Conservation (phyloP, 257 asterid species). For the Solanum microdontum region DNA sequence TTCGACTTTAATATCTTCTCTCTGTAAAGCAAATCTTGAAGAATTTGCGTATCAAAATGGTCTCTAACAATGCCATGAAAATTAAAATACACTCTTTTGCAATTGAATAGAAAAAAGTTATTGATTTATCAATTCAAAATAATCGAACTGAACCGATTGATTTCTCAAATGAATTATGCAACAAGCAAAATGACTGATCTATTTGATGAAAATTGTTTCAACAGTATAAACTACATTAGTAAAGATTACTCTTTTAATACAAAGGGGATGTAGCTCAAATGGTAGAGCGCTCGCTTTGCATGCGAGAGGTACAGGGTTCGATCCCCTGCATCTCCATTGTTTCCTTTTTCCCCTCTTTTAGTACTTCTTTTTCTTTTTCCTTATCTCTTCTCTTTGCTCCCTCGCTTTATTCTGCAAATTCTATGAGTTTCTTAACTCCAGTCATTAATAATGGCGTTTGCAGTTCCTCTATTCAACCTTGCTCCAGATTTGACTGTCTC, state of each 20-base stretch:
- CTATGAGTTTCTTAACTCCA: neutral
- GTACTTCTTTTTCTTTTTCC: neutral
- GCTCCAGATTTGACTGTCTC: slow-evolving; percentile 60
- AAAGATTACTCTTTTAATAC: fast-evolving
- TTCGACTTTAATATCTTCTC: neutral
- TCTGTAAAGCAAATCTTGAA: neutral
- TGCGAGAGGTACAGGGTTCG: slow-evolving; percentile 64
- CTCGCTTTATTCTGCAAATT: neutral
- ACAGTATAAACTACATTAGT: no score
- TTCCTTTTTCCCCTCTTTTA: neutral
- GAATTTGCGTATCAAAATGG: no score
- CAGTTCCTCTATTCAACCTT: slow-evolving; percentile 56
- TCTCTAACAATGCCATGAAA: no score
- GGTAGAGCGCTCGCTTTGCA: slow-evolving; percentile 99
- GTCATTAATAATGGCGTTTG: slow-evolving; percentile 58
- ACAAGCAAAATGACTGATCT: neutral
- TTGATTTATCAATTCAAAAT: no score
- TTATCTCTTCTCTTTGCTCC: neutral
- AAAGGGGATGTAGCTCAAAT: slow-evolving; percentile 97
- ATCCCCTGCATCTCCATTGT: neutral
- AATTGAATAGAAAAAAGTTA: no score
- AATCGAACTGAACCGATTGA: no score
- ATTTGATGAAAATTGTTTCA: neutral
- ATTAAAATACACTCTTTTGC: no score
- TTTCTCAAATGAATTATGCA: neutral